Evolutionary conservation across 345 rosid species (phyloP), one percentile per base, ranked within the genome.

Genomic region (Brassica carinata): DNA sequence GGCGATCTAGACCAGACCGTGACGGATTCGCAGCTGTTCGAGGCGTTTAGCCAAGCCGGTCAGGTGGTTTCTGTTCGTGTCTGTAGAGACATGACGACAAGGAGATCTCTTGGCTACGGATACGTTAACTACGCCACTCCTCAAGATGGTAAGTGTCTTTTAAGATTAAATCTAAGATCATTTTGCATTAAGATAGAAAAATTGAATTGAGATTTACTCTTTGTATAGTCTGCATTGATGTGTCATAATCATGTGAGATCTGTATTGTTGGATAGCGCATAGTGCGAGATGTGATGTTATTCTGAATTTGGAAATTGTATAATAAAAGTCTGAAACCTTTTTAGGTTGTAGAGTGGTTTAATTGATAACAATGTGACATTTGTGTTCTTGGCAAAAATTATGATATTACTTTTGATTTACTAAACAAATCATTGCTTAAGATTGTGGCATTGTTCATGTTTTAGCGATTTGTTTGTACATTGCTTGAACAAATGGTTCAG

Each of bases 31-130:
- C 96, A 92, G 86, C 82, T 94, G 62, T 94, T 86, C 70, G 92
- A 94, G 84, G 83, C 90, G 70, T 94, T 94, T 74, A 85, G 80
- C 80, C 93, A 90, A 83, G 84, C 87, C 2, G 97, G 94, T 43
- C 91, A 79, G 66, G 97, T 92, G 48, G 92, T 91, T 23, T 90
- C 98, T 27, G 97, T 94, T 43, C 84, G 97, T 79, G 94, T 94
- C 53, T 94, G 97, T 69, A 84, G 95, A 78, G 98, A 94, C 85
- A 73, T 91, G 86, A 84, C 85, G 26, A 89, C 92, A 18, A 85
- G 94, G 65, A 84, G 91, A 48, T 92, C 98, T 71, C 96, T 94
- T 17, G 96, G 97, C 51, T 94, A 94, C 77, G 98, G 90, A 51
- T 94, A 94, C 38, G 93, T 94, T 23, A 94, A 92, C 85, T 94